Evolutionary conservation across 2,329 filamentous ascomycete genomes (phyloP).

Genomic region (Phyllosticta citrichinensis): DNA sequence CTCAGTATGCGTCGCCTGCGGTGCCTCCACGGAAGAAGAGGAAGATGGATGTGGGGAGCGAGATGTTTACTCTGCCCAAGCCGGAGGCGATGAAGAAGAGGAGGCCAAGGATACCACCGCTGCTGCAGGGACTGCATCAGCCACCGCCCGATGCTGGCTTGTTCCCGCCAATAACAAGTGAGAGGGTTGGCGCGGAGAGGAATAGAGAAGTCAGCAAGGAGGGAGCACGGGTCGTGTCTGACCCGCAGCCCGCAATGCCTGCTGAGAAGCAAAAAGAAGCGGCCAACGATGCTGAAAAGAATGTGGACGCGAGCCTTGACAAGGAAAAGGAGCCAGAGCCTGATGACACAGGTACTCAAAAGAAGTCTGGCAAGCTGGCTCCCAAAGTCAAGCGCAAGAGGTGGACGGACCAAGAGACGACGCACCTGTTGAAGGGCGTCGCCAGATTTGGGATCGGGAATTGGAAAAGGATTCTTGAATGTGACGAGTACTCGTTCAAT

Average conservation of each 20-base stretch:
- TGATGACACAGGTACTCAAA: neutral
- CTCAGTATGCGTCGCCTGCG: neutral
- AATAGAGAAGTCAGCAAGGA: constrained; percentile 14
- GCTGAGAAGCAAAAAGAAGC: neutral
- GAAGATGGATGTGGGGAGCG: neutral
- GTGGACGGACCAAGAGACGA: constrained; percentile 55
- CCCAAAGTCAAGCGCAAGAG: constrained; percentile 32
- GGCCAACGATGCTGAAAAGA: neutral
- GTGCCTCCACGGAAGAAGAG: neutral
- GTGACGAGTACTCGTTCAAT: constrained; percentile 47
- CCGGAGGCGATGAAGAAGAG: constrained; percentile 25
- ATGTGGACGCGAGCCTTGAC: neutral
- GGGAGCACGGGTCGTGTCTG: neutral
- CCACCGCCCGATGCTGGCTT: constrained; percentile 52
- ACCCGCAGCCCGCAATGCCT: neutral
- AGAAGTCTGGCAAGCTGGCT: neutral
- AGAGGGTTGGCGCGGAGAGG: constrained; percentile 15
- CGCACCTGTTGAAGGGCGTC: constrained; percentile 47
- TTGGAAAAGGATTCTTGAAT: constrained; percentile 53
- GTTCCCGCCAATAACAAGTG: constrained; percentile 50
- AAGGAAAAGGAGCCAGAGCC: neutral
- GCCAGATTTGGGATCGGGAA: constrained; percentile 52
- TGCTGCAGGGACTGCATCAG: constrained; percentile 52
- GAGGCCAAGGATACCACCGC: constrained; percentile 34
- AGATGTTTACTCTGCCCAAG: constrained; percentile 25